A percentile compares a stretch with the other conserved stretches of the same genome.
phyloP scores from a whole-genome alignment of 2,329 filamentous ascomycete species.

The Hortaea sp. region DNA sequence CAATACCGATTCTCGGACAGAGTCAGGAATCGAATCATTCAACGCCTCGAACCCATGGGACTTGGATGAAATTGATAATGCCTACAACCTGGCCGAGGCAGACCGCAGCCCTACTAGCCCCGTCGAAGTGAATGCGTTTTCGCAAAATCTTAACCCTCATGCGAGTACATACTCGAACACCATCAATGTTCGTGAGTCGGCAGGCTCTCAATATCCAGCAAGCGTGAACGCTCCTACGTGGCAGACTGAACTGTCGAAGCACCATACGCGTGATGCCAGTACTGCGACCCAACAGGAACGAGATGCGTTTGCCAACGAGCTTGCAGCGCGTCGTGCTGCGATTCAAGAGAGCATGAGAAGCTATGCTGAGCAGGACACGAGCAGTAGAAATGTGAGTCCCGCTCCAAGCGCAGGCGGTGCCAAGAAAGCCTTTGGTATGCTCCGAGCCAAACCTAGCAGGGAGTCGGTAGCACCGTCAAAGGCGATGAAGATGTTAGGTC shows the following conservation, averaged over 20 bases:
- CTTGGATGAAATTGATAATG: constrained; percentile 39
- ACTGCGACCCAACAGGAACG: constrained; percentile 46
- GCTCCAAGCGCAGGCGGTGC: constrained; percentile 28
- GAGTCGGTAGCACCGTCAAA: constrained; percentile 52
- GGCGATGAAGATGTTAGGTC: constrained; percentile 51
- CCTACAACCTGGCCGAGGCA: constrained; percentile 1
- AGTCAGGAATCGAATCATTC: constrained; percentile 31
- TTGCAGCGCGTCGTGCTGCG: constrained; percentile 59
- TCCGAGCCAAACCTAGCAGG: constrained; percentile 57
- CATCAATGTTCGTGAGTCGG: constrained; percentile 9
- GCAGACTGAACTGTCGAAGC: constrained; percentile 39
- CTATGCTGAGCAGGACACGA: constrained; percentile 53
- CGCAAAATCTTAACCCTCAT: constrained; percentile 1
- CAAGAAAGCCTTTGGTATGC: constrained; percentile 51
- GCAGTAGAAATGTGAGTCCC: constrained; percentile 25
- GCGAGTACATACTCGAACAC: constrained; percentile 3
- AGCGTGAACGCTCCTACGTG: constrained; percentile 25
- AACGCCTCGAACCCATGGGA: constrained; percentile 47
- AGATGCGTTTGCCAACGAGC: constrained; percentile 63
- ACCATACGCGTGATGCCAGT: constrained; percentile 40
- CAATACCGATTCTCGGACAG: constrained; percentile 28
- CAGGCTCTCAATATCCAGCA: constrained; percentile 8
- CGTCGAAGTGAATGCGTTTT: constrained; percentile 4
- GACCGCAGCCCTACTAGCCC: constrained; percentile 9
- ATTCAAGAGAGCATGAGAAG: constrained; percentile 65